These are phyloP conservation scores for Prunella vulgaris DNA, from an alignment of 257 asterid genomes.

Conservation along the genomic window DNA sequence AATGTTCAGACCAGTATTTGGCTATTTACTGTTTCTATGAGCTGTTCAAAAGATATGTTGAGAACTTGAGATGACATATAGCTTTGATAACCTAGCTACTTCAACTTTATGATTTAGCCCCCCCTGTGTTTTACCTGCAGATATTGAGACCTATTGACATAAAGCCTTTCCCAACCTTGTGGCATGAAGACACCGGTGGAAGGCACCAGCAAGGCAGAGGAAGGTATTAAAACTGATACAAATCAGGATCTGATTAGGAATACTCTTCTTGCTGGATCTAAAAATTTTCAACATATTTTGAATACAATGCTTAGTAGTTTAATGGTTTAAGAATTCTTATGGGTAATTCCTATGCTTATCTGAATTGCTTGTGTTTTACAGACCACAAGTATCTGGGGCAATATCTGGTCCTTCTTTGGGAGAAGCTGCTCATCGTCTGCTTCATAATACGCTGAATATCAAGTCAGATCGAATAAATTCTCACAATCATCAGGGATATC, in stretches of 20 bases:
- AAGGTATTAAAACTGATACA: constrained; percentile 44
- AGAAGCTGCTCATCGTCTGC: constrained; percentile 91
- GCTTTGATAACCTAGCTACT: neutral
- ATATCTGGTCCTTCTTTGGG: constrained; percentile 80
- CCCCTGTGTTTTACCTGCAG: constrained; percentile 36
- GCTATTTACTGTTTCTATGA: neutral
- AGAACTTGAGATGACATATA: neutral
- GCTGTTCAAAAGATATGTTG: neutral
- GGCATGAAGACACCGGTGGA: constrained; percentile 90
- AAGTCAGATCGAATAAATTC: constrained; percentile 38
- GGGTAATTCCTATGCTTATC: constrained; percentile 5
- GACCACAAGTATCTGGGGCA: constrained; percentile 77
- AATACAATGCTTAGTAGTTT: neutral
- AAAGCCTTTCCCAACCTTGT: constrained; percentile 66
- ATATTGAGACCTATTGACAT: constrained; percentile 56
- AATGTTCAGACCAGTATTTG: neutral
- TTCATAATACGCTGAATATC: constrained; percentile 62
- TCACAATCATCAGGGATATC: constrained; percentile 38
- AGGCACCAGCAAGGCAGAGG: constrained; percentile 55
- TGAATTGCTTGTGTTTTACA: constrained; percentile 31
- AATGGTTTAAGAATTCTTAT: constrained; percentile 6
- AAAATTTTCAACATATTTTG: neutral
- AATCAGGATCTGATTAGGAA: neutral
- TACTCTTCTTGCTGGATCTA: neutral
- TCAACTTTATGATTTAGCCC: constrained; percentile 9